These are phyloP conservation scores for Leishmania major DNA, from an alignment of 208 protist genomes.

Conservation along the genomic window DNA sequence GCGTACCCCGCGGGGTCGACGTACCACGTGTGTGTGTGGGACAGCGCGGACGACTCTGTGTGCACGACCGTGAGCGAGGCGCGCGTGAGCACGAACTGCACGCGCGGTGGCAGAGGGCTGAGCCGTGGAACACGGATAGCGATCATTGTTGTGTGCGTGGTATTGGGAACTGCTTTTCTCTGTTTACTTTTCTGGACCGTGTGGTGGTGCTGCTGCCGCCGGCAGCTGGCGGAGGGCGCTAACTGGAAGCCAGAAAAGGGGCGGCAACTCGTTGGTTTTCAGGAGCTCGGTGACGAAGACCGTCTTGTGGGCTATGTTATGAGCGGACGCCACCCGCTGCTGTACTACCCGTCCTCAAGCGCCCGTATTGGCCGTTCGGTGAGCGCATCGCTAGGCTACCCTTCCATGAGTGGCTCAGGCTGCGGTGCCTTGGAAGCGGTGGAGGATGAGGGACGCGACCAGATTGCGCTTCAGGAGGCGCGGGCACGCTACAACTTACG, in stretches of 20 bases:
- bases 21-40: conserved; percentile 65
- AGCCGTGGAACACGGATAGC: conserved; percentile 20
- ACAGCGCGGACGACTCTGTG: conserved; percentile 40
- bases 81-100: conserved; percentile 36
- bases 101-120: conserved; percentile 17
- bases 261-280: conserved; percentile 32
- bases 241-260: conserved; percentile 3
- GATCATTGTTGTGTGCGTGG: conserved; percentile 45
- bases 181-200: neutral
- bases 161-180: conserved; percentile 15
- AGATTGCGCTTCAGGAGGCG: conserved; percentile 67
- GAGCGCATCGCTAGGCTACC: conserved; percentile 1
- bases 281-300: conserved; percentile 22
- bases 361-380: neutral
- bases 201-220: neutral
- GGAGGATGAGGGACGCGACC: conserved; percentile 66
- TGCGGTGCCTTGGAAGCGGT: conserved; percentile 25
- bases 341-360: conserved; percentile 37
- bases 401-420: conserved; percentile 7
- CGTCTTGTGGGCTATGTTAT: conserved; percentile 29
- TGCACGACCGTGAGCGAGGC: conserved; percentile 52
- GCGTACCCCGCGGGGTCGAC: conserved; percentile 31
- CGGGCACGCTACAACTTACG: conserved; percentile 68
- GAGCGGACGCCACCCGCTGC: conserved; percentile 32
- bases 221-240: neutral